Base-by-base conservation (phyloP, 345 rosid genomes). In the Euphorbia lathyris region DNA sequence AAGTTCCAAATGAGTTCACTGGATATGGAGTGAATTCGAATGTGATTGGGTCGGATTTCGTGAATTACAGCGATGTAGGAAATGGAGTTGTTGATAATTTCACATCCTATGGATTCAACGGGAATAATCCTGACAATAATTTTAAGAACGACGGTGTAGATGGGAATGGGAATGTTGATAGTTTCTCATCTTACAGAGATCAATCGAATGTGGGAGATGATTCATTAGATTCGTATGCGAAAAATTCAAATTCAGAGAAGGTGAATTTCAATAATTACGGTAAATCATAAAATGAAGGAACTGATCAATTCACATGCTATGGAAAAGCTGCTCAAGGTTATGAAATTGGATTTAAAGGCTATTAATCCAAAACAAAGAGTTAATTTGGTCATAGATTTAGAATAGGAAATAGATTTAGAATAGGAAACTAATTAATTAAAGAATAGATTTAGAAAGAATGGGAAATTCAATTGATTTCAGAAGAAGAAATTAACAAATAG, bases 11-110 rank as follows among this genome's bases (percentile, higher is more conserved):
- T 56, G 89, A 69, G 3, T 94, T 94, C 74, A 58, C 71, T 0
- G 66, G 83, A 1, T 94, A 94, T 52, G 96, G 86, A 7, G 78
- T 63, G 45, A 77, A 73, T 19, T 66, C 89, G 22, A 94, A 94
- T 67, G 92, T 84, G 3, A 61, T 94, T 22, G 91, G 89, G 1
- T 90, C 98, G 13, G 80, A 73, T 30, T 94, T 94, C 74, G 17
- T 77, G 2, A 81, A 78, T 29, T 94, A 94, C 71, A 93, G 96
- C 5, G 88, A 87, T 68, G 38, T 30, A 19, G 93, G 72, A 0
- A 85, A 92, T 61, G 88, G 77, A 0, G 89, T 85, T 1, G 80
- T 82, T 38, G 95, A 87, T 27, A 81, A 70, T 14, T 94, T 94
- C 85, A 88, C 83, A 2, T 78, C 86, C 38, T 94, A 94, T 68